Percentiles rank a stretch among this genome's conserved stretches.
Conservation (phyloP, 2,329 filamentous ascomycete genomes). For the Arthroderma sp. region DNA sequence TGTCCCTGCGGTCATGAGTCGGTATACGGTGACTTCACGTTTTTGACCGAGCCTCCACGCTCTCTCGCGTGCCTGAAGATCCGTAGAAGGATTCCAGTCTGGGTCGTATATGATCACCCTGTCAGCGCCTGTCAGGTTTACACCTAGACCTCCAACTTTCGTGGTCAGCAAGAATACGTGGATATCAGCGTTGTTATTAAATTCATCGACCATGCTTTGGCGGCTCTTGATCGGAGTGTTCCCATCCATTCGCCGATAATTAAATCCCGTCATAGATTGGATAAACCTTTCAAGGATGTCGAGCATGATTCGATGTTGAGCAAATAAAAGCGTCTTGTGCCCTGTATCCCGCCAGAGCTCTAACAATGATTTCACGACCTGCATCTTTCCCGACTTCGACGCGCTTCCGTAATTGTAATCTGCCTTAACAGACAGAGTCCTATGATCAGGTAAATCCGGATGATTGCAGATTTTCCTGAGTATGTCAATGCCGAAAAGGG, state of each 20-base stretch:
- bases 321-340: slow-evolving; percentile 87
- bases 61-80: slow-evolving; percentile 85
- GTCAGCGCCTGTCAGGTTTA: slow-evolving; percentile 89
- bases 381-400: slow-evolving; percentile 84
- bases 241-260: slow-evolving; percentile 85
- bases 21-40: slow-evolving; percentile 86
- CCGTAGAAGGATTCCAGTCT: slow-evolving; percentile 96
- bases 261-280: slow-evolving; percentile 51
- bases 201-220: slow-evolving; percentile 82
- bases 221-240: slow-evolving; percentile 75
- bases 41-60: slow-evolving; percentile 95
- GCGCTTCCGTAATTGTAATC: slow-evolving; percentile 67
- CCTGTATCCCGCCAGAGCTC: slow-evolving; percentile 84
- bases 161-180: slow-evolving; percentile 91
- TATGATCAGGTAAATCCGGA: slow-evolving; percentile 70
- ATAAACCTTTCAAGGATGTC: slow-evolving; percentile 84
- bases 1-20: slow-evolving; percentile 93
- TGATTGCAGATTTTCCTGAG: slow-evolving; percentile 97
- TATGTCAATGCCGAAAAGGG: slow-evolving; percentile 79
- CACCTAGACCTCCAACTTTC: slow-evolving; percentile 83
- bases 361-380: slow-evolving; percentile 76
- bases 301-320: slow-evolving; percentile 88
- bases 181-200: slow-evolving; percentile 67
- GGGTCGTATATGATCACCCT: slow-evolving; percentile 97
- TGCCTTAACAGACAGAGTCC: slow-evolving; percentile 41